Evolutionary conservation across 2,329 filamentous ascomycete species (phyloP), one percentile per base, ranked within the genome.

Genomic region (Scedosporium dehoogii): DNA sequence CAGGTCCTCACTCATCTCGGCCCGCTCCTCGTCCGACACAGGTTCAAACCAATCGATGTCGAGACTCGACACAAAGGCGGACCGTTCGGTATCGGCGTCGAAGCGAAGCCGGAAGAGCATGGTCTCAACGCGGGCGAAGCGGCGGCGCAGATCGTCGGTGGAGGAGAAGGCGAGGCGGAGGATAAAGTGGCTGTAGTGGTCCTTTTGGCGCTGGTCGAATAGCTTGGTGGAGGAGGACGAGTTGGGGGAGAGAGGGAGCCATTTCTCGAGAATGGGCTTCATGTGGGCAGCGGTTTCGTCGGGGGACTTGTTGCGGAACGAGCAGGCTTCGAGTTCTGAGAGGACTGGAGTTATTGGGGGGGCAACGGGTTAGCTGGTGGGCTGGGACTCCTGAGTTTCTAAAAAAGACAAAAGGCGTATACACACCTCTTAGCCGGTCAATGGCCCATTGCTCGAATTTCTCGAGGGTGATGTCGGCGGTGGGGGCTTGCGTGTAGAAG

Each of bases 381-480:
- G 64, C 69, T 23, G 53, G 6, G 53, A 14, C 21, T 56, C 21
- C 44, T 5, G 44, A 73, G 69, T 62, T 3, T 23, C 48, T 16
- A 57, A 33, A 7, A 55, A 4, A 29, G 16, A 48, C 7, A 3
- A 7, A 5, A 29, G 38, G 3, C 33, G 33, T 38, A 55, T 55
- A 61, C 78, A 62, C 78, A 91, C 91, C 84, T 76, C 91, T 88
- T 67, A 99, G 75, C 63, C 94, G 83, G 70, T 96, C 90, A 70
- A 99, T 97, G 10, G 92, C 94, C 94, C 94, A 99, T 82, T 96
- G 92, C 73, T 99, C 94, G 70, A 99, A 99, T 72, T 99, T 88
- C 72, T 99, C 94, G 51, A 99, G 85, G 0, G 91, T 96, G 68
- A 99, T 94, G 71, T 99, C 94, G 58, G 90, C 89, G 0, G 92